Evolutionary conservation across 208 protist genomes (phyloP), one percentile per base, ranked within the genome.

Genomic region (Acanthamoeba healyi): DNA sequence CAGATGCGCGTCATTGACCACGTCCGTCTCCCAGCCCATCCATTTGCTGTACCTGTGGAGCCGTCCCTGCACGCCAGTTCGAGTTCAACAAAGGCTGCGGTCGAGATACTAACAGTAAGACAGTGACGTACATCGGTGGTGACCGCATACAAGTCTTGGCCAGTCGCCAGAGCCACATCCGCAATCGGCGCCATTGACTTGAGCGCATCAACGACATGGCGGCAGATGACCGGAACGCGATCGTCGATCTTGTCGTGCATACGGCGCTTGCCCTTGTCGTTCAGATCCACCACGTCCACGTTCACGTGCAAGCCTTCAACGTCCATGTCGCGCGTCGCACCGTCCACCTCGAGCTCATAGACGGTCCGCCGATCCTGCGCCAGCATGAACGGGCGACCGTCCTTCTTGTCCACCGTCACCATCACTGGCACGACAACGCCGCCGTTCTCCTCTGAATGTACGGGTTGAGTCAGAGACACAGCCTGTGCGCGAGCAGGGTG

Each of bases 341-440:
- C 19, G 17, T 56, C 74, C 2, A 12, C 3, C 74, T 58, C n/a
- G 74, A 84, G 46, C 44, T 32, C 74, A 44, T 36, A 84, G 3
- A 84, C 3, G 3, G 38, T 84, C 17, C 74, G 38, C 0, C 74
- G 10, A 29, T 84, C 74, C 22, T 12, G 32, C 12, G 42, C 44
- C 46, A 84, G n/a, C 74, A 84, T 26, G 74, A 84, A 58, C 10
- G 46, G n/a, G 1, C 74, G 74, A 19, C 74, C 74, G 15, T 51
- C 26, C 15, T 56, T 51, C 24, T 84, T 84, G 46, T 84, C 74
- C 10, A 84, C 74, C 0, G 74, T 26, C 9, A 77, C 17, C 14
- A 44, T 6, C 67, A 22, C 10, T 7, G 67, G 67, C 12, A 6
- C 7, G 34, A 77, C 19, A 2, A 0, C 36, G 6, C 36, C 29